Evolutionary conservation across 257 asterid genomes (phyloP).

Genomic region (Phtheirospermum japonicum): DNA sequence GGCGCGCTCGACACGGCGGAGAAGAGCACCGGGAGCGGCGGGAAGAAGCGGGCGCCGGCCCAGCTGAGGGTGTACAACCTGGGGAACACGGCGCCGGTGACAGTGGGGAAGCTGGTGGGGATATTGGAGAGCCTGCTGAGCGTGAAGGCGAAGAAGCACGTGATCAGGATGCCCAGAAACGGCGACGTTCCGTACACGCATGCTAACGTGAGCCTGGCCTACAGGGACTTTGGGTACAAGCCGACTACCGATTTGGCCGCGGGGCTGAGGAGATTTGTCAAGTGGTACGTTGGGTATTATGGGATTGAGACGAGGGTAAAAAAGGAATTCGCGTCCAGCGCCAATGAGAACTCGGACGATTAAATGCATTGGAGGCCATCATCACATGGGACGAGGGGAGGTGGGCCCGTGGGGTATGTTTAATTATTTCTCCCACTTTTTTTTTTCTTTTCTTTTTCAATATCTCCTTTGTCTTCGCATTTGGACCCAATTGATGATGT

Average conservation of each 20-base stretch:
- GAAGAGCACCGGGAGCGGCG: constrained; percentile 94
- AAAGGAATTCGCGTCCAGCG: constrained; percentile 40
- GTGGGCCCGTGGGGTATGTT: constrained; percentile 19
- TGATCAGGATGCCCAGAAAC: constrained; percentile 81
- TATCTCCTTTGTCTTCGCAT: constrained; percentile 23
- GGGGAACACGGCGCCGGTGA: constrained; percentile 89
- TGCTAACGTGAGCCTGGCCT: constrained; percentile 89
- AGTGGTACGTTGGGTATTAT: constrained; percentile 86
- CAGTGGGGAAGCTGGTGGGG: constrained; percentile 84
- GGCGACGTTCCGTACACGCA: constrained; percentile 98
- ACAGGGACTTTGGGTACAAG: constrained; percentile 73
- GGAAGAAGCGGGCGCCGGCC: constrained; percentile 80
- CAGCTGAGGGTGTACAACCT: constrained; percentile 87
- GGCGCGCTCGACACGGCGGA: constrained; percentile 96
- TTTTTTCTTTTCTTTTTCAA: neutral
- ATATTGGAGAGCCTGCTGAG: constrained; percentile 59
- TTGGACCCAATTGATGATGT: constrained; percentile 31
- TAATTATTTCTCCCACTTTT: constrained; percentile 19
- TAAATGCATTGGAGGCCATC: constrained; percentile 34
- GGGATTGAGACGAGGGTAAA: constrained; percentile 76
- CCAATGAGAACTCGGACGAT: constrained; percentile 32
- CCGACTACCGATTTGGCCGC: constrained; percentile 85
- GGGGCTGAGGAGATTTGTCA: constrained; percentile 80
- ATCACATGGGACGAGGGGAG: constrained; percentile 41
- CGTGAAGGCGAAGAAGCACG: constrained; percentile 70